Percentiles rank a stretch among this genome's conserved stretches.
These are phyloP conservation scores for Arctium minus DNA, from an alignment of 129 eudicot genomes.

Conservation along the genomic window DNA sequence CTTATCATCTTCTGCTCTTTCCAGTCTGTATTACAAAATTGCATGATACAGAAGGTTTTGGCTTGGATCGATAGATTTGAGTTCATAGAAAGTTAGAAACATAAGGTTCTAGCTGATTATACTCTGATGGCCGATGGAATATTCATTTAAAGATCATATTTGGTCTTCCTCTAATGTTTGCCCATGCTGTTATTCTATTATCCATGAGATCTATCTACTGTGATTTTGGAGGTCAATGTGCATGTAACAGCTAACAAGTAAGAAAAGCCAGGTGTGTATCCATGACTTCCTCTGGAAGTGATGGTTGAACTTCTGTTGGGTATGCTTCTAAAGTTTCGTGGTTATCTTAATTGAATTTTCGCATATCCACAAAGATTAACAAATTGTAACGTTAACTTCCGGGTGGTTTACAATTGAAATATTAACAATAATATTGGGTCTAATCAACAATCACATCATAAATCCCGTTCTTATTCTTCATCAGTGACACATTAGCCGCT, in stretches of 20 bases:
- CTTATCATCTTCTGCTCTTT: slow-evolving; percentile 2
- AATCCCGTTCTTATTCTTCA: not conserved
- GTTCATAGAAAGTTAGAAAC: too few species aligned
- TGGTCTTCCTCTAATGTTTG: not conserved
- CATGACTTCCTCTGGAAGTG: not conserved
- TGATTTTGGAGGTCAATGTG: not conserved
- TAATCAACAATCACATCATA: not conserved
- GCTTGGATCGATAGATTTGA: not conserved
- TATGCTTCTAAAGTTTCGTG: too few species aligned
- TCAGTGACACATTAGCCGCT: not conserved
- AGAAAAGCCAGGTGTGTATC: not conserved
- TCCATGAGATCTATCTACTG: not conserved
- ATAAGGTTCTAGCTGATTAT: too few species aligned
- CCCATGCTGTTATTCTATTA: not conserved
- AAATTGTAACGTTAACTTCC: too few species aligned
- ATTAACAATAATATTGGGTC: not conserved
- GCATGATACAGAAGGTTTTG: not conserved
- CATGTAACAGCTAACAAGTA: not conserved
- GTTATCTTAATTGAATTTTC: too few species aligned
- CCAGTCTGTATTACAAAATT: not conserved
- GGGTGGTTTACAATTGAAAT: too few species aligned
- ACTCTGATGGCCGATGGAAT: not conserved
- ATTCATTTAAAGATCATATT: not conserved
- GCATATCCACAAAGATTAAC: too few species aligned
- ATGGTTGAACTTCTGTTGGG: too few species aligned